Evolutionary conservation across 176 grass and related monocot species (phyloP), one percentile per base, ranked within the genome.

Genomic region (Zizania latifolia): DNA sequence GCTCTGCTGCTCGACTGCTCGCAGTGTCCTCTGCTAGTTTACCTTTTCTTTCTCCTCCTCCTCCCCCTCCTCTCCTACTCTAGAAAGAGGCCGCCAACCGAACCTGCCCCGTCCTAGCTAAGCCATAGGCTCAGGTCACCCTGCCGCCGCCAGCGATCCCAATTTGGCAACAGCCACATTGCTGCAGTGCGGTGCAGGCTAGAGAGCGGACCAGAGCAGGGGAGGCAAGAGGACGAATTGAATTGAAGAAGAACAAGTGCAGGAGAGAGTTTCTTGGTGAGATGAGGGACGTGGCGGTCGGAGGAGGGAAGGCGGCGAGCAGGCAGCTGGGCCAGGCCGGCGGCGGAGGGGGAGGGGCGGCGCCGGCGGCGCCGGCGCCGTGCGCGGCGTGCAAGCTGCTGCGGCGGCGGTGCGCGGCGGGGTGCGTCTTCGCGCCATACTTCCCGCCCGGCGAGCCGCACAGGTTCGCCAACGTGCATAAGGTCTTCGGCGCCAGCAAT

Each of bases 381-480:
- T 96, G 93, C 76, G 93, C 93, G 69, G 93, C 89, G 30, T 96
- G 93, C 84, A 96, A 96, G 81, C 86, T 96, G 66, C 76, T 96
- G 65, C 79, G 93, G 60, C 48, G 93, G 38, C 72, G 92, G 62
- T 95, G 92, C 71, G 74, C 92, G 28, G 58, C 88, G 14, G 89
- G 81, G 4, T 96, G 93, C 65, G 68, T 96, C 10, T 96, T 96
- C 43, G 86, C 84, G 37, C 93, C 93, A 8, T 87, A 96, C 83
- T 96, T 96, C 74, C 89, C 93, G 14, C 74, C 89, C 0, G 76
- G 55, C 2, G 93, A 96, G 81, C 93, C 86, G 26, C 93, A 89
- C 85, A 87, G 85, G 80, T 96, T 96, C 74, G 89, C 86, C 73
- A 85, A 81, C 51, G 89, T 96, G 65, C 93, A 96, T 78, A 92